These are phyloP conservation scores for Pythium sp. DNA, from an alignment of 352 stramenopile genomes.

Conservation along the genomic window DNA sequence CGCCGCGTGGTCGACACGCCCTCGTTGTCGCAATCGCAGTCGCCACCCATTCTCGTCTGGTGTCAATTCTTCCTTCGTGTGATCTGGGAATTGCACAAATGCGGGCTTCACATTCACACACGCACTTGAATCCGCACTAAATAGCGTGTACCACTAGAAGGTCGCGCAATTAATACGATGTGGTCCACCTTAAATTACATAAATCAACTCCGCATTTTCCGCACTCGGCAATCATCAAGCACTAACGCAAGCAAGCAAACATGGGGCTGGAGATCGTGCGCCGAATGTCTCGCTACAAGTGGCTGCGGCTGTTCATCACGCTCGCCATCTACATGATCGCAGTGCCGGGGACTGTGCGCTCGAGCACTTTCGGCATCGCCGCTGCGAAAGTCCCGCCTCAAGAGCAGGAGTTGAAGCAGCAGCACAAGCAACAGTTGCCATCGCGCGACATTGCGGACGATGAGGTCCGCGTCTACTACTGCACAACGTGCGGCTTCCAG, in stretches of 20 bases:
- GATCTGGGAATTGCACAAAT: constrained; percentile 6
- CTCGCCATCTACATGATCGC: constrained; percentile 30
- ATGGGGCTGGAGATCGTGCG: constrained; percentile 21
- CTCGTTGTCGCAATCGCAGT: constrained; percentile 48
- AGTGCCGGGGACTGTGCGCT: constrained; percentile 15
- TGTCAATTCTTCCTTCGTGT: not conserved
- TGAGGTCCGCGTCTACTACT: constrained; percentile 61
- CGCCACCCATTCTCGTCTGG: constrained; percentile 17
- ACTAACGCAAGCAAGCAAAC: not conserved
- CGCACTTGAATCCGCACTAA: not conserved
- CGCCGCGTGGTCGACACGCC: constrained; percentile 47
- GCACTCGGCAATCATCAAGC: not conserved
- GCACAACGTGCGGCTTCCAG: constrained; percentile 74
- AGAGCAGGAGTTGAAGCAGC: constrained; percentile 21
- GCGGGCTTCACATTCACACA: not conserved
- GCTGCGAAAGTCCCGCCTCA: not conserved
- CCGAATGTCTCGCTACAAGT: constrained; percentile 21
- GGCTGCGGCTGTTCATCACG: constrained; percentile 27
- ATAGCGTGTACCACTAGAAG: not conserved
- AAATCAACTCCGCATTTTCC: not conserved
- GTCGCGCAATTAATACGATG: not conserved
- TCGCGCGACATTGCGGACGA: constrained; percentile 49
- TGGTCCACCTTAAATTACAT: not conserved
- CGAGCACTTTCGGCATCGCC: not conserved
- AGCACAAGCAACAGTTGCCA: not conserved